These are phyloP conservation scores for Plicaturopsis crispa DNA, from an alignment of 768 basidiomycete genomes.

Conservation along the genomic window DNA sequence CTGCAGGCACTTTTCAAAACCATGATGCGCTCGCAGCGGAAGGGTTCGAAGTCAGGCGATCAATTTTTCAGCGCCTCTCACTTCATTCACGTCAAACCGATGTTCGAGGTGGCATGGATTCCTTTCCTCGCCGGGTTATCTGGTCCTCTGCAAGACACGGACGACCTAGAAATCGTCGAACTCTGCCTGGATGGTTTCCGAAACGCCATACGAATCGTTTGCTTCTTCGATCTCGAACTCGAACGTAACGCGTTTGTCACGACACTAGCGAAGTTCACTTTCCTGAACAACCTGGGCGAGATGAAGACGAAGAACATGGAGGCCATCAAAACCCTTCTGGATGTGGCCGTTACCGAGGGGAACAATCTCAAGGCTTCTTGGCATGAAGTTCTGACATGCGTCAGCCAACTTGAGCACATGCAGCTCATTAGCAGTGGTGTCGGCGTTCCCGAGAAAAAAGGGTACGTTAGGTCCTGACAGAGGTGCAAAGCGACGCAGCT, in stretches of 20 bases:
- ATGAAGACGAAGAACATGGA: constrained; percentile 99
- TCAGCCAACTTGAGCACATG: constrained; percentile 98
- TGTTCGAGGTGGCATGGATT: constrained; percentile 99
- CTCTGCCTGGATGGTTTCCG: constrained; percentile 94
- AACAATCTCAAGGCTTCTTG: constrained; percentile 94
- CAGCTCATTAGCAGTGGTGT: constrained; percentile 90
- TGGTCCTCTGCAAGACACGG: constrained; percentile 89
- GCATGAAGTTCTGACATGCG: constrained; percentile 94
- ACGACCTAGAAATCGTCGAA: constrained; percentile 88
- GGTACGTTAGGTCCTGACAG: constrained; percentile 39
- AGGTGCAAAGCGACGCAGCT: not conserved
- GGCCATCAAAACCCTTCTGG: constrained; percentile 91
- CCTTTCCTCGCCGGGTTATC: constrained; percentile 94
- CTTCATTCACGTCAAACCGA: constrained; percentile 92
- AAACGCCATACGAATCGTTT: constrained; percentile 92
- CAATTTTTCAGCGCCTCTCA: constrained; percentile 97
- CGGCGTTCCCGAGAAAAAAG: constrained; percentile 74
- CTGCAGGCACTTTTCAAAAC: constrained; percentile 83
- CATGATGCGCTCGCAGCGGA: constrained; percentile 88
- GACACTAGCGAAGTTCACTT: constrained; percentile 93
- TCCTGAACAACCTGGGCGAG: constrained; percentile 94
- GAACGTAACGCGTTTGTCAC: constrained; percentile 99
- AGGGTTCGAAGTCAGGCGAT: constrained; percentile 66
- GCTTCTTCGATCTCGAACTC: constrained; percentile 94
- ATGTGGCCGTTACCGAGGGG: constrained; percentile 94